Evolutionary conservation across 1,139 yeast species (phyloP).

Genomic region (Yamadazyma dendronema): DNA sequence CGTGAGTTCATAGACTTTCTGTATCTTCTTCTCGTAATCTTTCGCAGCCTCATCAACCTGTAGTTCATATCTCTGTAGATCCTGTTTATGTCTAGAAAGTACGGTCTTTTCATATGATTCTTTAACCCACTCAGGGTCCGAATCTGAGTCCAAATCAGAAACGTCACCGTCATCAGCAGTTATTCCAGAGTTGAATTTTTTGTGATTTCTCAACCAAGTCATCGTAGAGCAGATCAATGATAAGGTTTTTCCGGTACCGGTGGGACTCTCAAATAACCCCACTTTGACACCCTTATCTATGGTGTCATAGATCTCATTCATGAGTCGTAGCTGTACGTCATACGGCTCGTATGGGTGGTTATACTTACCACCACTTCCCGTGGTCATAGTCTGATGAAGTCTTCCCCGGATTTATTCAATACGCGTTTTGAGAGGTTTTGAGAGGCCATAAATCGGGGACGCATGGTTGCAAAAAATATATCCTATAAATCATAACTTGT

Average conservation of each 20-base stretch:
- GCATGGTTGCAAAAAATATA: constrained; percentile 2
- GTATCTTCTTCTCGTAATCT: constrained; percentile 13
- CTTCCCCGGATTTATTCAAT: background rate
- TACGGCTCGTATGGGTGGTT: constrained; percentile 84
- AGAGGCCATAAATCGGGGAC: too few species aligned
- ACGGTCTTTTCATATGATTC: constrained; percentile 39
- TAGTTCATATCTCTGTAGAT: constrained; percentile 39
- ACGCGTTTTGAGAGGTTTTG: too few species aligned
- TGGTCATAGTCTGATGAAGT: constrained; percentile 7
- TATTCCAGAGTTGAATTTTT: constrained; percentile 27
- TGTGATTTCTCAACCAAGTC: constrained; percentile 78
- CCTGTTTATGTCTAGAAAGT: constrained; percentile 26
- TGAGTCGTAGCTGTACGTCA: constrained; percentile 70
- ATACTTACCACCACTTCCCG: constrained; percentile 25
- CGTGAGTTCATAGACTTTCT: constrained; percentile 13
- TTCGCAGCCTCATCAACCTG: constrained; percentile 27
- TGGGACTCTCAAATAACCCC: constrained; percentile 89
- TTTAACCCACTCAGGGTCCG: constrained; percentile 63
- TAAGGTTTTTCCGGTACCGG: constrained; percentile 92
- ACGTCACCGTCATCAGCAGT: constrained; percentile 7
- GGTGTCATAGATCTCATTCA: constrained; percentile 70
- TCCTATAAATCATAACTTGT: constrained; percentile 7
- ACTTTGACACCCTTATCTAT: constrained; percentile 59
- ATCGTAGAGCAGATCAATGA: constrained; percentile 83
- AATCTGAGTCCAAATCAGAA: constrained; percentile 28